Conservation (phyloP, 2,329 filamentous ascomycete genomes). For the Cladosporium austrohemisphaericum region DNA sequence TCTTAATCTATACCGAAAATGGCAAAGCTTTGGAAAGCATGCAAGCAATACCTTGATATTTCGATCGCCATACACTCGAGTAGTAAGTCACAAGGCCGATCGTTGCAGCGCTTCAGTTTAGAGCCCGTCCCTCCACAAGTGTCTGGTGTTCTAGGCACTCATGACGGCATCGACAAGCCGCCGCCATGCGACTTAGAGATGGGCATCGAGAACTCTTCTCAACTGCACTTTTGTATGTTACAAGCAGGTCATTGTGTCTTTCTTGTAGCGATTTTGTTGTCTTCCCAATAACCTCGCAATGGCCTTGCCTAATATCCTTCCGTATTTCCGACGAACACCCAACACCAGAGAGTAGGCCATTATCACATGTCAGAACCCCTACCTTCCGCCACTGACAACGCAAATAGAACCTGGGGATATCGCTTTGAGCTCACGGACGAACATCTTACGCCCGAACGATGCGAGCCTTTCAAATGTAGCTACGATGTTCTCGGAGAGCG, state of each 20-base stretch:
- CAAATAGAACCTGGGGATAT: conserved; percentile 58
- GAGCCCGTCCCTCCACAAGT: background rate
- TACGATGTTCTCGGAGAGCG: conserved; percentile 68
- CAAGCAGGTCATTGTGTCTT: too few species aligned
- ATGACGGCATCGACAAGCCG: background rate
- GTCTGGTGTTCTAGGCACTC: background rate
- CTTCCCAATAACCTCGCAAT: conserved; percentile 26
- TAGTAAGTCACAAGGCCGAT: background rate
- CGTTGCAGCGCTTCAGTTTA: background rate
- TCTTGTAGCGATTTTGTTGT: too few species aligned
- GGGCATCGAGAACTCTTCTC: too few species aligned
- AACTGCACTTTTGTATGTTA: too few species aligned
- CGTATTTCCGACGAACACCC: conserved; percentile 33
- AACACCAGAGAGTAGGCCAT: conserved; percentile 41
- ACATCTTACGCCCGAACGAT: conserved; percentile 59
- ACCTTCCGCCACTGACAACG: conserved; percentile 14
- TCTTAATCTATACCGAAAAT: background rate
- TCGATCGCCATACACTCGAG: background rate
- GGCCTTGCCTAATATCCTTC: conserved; percentile 44
- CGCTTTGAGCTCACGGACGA: conserved; percentile 65
- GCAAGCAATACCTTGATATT: background rate
- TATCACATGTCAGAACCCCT: conserved; percentile 18
- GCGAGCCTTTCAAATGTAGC: conserved; percentile 57
- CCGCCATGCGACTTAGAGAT: too few species aligned
- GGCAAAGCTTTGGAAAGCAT: background rate